These are phyloP conservation scores for Saturnispora sekii DNA, from an alignment of 805 yeast genomes.

Conservation along the genomic window DNA sequence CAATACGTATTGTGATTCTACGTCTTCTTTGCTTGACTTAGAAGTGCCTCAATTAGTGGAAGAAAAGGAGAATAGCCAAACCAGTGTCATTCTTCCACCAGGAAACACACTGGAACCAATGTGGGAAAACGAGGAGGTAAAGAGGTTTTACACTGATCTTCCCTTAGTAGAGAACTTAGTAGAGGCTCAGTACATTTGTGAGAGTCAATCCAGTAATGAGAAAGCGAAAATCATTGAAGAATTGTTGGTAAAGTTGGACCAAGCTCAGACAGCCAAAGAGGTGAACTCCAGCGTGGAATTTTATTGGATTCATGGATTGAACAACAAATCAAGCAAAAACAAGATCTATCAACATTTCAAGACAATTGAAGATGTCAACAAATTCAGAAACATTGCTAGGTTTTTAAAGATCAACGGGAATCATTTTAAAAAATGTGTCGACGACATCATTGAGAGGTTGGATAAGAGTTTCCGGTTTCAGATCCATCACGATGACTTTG, in stretches of 20 bases:
- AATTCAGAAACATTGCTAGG: slow-evolving; percentile 46
- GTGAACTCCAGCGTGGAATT: slow-evolving; percentile 38
- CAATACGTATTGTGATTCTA: slow-evolving; percentile 30
- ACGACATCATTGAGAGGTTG: slow-evolving; percentile 42
- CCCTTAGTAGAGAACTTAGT: slow-evolving; percentile 33
- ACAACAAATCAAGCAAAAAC: slow-evolving; percentile 65
- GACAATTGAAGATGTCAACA: slow-evolving; percentile 37
- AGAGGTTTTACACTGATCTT: slow-evolving; percentile 50
- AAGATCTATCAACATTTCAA: slow-evolving; percentile 48
- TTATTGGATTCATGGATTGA: slow-evolving; percentile 42
- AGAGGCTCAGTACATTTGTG: slow-evolving; percentile 19
- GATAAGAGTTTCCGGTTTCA: slow-evolving; percentile 56
- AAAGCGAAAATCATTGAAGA: slow-evolving; percentile 5
- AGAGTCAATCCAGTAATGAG: slow-evolving; percentile 8
- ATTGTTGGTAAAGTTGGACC: slow-evolving; percentile 15
- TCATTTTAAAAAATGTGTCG: slow-evolving; percentile 39
- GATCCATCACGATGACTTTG: slow-evolving; percentile 41
- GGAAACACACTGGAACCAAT: slow-evolving; percentile 14
- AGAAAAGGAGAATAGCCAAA: slow-evolving; percentile 17
- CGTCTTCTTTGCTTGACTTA: slow-evolving; percentile 34
- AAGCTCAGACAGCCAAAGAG: slow-evolving; percentile 37
- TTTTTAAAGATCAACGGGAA: slow-evolving; percentile 54
- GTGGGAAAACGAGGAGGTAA: slow-evolving; percentile 64
- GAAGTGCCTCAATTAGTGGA: slow-evolving; percentile 29
- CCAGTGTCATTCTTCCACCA: background rate